phyloP scores from a whole-genome alignment of 805 yeast species.

The Kodamaea kaohsiungensis region DNA sequence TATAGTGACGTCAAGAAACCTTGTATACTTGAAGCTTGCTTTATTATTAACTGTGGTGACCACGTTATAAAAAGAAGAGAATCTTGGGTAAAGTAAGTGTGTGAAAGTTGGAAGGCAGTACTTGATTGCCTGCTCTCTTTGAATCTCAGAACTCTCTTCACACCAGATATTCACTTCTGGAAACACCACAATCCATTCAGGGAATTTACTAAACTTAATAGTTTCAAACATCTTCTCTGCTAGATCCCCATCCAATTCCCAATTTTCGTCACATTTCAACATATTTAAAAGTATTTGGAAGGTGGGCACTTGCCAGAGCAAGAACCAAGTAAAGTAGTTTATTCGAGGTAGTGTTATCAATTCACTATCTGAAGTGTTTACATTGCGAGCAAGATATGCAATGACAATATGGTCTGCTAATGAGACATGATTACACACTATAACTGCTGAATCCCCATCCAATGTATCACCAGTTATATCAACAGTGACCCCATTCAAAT shows the following conservation, averaged over 20 bases:
- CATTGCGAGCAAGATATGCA: slow-evolving; percentile 37
- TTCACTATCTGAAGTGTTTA: slow-evolving; percentile 18
- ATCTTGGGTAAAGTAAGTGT: slow-evolving; percentile 77
- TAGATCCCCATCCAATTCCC: slow-evolving; percentile 51
- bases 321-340: slow-evolving; percentile 73
- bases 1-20: slow-evolving; percentile 59
- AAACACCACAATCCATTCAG: slow-evolving; percentile 68
- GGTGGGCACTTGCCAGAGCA: slow-evolving; percentile 62
- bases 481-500: slow-evolving; percentile 38
- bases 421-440: slow-evolving; percentile 66
- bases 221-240: slow-evolving; percentile 36
- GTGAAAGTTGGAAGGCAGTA: slow-evolving; percentile 61
- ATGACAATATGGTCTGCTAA: slow-evolving; percentile 64
- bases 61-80: slow-evolving; percentile 54
- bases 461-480: slow-evolving; percentile 45
- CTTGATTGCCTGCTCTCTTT: slow-evolving; percentile 54
- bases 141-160: slow-evolving; percentile 47
- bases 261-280: slow-evolving; percentile 66
- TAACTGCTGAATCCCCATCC: slow-evolving; percentile 35
- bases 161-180: slow-evolving; percentile 84
- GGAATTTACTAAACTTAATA: slow-evolving; percentile 36
- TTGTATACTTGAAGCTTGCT: slow-evolving; percentile 26
- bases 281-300: slow-evolving; percentile 47
- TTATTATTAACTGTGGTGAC: slow-evolving; percentile 41
- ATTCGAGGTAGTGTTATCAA: slow-evolving; percentile 39